phyloP scores from a whole-genome alignment of 2,329 filamentous ascomycete species.

The Biscogniauxia mediterranea region DNA sequence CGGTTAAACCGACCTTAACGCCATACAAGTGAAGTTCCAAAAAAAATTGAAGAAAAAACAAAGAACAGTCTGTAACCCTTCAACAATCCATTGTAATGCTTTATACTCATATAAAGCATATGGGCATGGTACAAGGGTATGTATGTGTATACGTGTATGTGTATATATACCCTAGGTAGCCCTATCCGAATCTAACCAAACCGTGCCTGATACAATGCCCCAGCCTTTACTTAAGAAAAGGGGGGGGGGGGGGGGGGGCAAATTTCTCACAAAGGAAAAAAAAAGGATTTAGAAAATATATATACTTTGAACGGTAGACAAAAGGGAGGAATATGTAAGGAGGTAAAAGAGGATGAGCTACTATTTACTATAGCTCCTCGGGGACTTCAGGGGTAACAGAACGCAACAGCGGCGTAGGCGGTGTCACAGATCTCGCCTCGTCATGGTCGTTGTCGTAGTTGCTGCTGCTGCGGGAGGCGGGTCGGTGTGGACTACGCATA shows the following conservation, averaged over 20 bases:
- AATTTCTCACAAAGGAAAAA: no score
- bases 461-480: background rate
- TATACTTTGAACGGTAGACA: background rate
- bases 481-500: conserved; percentile 17
- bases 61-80: background rate
- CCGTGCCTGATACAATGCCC: background rate
- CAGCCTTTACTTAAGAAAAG: no score
- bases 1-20: background rate
- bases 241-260: no score
- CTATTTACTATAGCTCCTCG: background rate
- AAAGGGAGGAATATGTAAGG: background rate
- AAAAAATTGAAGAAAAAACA: background rate
- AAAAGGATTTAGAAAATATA: background rate
- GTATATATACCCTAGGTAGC: background rate
- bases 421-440: background rate
- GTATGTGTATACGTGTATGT: background rate
- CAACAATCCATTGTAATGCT: background rate
- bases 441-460: background rate
- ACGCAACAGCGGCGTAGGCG: background rate
- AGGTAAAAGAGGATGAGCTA: background rate
- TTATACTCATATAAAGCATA: background rate
- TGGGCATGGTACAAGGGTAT: background rate
- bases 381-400: background rate
- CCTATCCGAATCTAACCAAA: background rate
- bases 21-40: background rate